These are phyloP conservation scores for Geotrichum phurueaensis DNA, from an alignment of 1,139 yeast species.

Conservation along the genomic window DNA sequence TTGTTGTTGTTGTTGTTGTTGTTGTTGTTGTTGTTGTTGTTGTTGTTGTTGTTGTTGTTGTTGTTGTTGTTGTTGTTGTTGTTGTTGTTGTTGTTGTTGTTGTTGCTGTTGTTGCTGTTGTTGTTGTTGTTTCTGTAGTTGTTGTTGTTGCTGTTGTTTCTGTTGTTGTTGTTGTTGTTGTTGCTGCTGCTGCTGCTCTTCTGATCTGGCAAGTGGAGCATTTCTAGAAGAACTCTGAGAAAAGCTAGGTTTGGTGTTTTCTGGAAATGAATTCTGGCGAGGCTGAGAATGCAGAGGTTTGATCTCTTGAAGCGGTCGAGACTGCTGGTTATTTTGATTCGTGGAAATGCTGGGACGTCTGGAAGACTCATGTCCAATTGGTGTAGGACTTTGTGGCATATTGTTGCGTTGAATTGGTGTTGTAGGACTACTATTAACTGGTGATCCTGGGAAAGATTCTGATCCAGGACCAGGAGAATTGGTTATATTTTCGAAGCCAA, in stretches of 20 bases:
- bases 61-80: not conserved
- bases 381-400: not conserved
- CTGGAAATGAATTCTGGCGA: not conserved
- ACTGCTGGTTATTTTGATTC: not conserved
- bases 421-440: not conserved
- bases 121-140: not conserved
- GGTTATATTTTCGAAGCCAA: slow-evolving; percentile 34
- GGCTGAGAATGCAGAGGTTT: not conserved
- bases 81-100: not conserved
- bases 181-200: not conserved
- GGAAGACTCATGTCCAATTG: not conserved
- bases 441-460: not conserved
- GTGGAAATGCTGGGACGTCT: not conserved
- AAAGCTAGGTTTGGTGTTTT: not conserved
- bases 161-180: not conserved
- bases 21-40: not conserved
- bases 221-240: not conserved
- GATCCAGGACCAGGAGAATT: not conserved
- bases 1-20: not conserved
- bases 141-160: not conserved
- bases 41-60: not conserved
- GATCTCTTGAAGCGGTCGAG: not conserved
- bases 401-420: not conserved
- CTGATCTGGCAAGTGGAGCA: not conserved
- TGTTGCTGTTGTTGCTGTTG: not conserved